phyloP scores from a whole-genome alignment of 2,329 filamentous ascomycete genomes.

The Seiridium cupressi region DNA sequence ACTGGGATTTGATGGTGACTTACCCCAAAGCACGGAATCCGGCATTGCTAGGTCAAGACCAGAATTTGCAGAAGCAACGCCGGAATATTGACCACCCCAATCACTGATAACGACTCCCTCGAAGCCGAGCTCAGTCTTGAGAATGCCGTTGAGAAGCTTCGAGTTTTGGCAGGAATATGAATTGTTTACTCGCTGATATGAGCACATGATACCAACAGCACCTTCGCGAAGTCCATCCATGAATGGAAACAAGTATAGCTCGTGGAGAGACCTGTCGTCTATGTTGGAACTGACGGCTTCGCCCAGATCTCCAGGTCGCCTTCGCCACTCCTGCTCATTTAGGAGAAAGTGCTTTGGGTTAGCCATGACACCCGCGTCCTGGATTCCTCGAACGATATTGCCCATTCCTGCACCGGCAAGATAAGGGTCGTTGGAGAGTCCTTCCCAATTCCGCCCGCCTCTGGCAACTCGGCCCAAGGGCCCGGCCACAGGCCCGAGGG shows the following conservation, averaged over 20 bases:
- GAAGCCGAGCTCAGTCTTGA: slow-evolving; percentile 85
- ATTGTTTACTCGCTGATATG: slow-evolving; percentile 74
- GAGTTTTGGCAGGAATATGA: slow-evolving; percentile 73
- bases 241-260: slow-evolving; percentile 86
- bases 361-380: slow-evolving; percentile 50
- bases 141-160: slow-evolving; percentile 75
- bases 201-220: slow-evolving; percentile 73
- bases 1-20: too few relatives aligned
- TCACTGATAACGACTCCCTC: slow-evolving; percentile 69
- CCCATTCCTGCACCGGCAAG: slow-evolving; percentile 75
- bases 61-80: slow-evolving; percentile 33
- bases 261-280: slow-evolving; percentile 47
- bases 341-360: slow-evolving; percentile 40
- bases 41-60: neutral
- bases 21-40: too few relatives aligned
- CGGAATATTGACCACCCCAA: slow-evolving; percentile 13
- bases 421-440: slow-evolving; percentile 80
- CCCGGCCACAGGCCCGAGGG: slow-evolving; percentile 78
- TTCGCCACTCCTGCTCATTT: slow-evolving; percentile 10
- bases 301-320: neutral
- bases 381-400: slow-evolving; percentile 69
- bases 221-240: slow-evolving; percentile 74
- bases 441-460: slow-evolving; percentile 86
- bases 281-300: slow-evolving; percentile 10
- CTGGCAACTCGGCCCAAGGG: slow-evolving; percentile 77